These are phyloP conservation scores for Gnomoniopsis smithogilvyi DNA, from an alignment of 2,329 filamentous ascomycete genomes.

Conservation along the genomic window DNA sequence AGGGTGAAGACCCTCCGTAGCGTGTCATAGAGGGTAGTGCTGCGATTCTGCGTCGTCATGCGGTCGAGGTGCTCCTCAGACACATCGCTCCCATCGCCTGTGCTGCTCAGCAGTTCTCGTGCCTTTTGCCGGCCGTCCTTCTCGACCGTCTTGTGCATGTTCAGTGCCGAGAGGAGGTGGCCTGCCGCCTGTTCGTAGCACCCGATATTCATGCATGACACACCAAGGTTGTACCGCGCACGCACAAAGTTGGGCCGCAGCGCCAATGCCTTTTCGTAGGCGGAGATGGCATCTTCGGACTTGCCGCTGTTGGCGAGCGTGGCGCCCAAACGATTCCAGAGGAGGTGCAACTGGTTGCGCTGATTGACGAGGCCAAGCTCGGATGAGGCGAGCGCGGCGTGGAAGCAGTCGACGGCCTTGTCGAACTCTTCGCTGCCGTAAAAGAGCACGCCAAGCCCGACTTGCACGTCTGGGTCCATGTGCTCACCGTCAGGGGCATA, in stretches of 20 bases:
- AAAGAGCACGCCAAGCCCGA: constrained; percentile 93
- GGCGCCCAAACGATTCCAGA: constrained; percentile 96
- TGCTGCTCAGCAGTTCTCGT: constrained; percentile 70
- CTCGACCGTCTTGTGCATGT: constrained; percentile 95
- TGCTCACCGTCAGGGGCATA: constrained; percentile 87
- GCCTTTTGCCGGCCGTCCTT: constrained; percentile 79
- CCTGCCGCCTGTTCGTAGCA: constrained; percentile 91
- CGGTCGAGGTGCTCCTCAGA: constrained; percentile 74
- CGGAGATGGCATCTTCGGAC: constrained; percentile 92
- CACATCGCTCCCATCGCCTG: constrained; percentile 39
- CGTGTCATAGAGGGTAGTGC: constrained; percentile 95
- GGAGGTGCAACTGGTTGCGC: constrained; percentile 80
- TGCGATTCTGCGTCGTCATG: constrained; percentile 92
- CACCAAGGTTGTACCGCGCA: constrained; percentile 93
- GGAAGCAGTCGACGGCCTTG: constrained; percentile 98
- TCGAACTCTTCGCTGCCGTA: constrained; percentile 98
- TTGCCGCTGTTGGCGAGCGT: constrained; percentile 94
- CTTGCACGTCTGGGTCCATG: constrained; percentile 98
- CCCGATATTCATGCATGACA: constrained; percentile 95
- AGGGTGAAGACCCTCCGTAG: constrained; percentile 91
- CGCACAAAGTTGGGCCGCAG: constrained; percentile 95
- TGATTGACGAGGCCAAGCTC: constrained; percentile 83
- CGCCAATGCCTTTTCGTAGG: constrained; percentile 88
- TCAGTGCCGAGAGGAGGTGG: constrained; percentile 85
- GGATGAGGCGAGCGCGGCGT: constrained; percentile 79